phyloP scores from a whole-genome alignment of 192 early-diverging fungal genomes.

The Entophlyctis luteolus region DNA sequence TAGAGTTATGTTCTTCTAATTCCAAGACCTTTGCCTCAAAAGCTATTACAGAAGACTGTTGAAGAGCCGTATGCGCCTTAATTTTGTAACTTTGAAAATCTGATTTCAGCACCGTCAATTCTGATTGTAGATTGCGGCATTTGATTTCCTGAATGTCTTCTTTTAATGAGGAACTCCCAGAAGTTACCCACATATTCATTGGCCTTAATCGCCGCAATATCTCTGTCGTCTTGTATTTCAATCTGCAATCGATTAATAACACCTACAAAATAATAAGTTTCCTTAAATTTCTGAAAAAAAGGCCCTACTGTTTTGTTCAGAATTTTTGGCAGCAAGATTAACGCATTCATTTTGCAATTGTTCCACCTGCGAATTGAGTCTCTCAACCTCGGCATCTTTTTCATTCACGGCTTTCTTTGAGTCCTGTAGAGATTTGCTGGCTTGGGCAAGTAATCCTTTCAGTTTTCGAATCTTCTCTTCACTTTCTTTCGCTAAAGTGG shows the following conservation, averaged over 20 bases:
- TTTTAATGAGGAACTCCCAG: no score
- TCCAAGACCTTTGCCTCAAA: slow-evolving; percentile 18
- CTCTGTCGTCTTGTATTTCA: slow-evolving; percentile 16
- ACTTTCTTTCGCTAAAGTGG: slow-evolving; percentile 3
- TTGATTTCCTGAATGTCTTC: slow-evolving; percentile 11
- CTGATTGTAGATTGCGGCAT: not conserved
- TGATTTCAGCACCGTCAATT: slow-evolving; percentile 7
- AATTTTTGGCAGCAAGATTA: not conserved
- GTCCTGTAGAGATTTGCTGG: slow-evolving; percentile 27
- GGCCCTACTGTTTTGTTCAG: slow-evolving; percentile 5
- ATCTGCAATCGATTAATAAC: not conserved
- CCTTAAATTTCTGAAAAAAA: not conserved
- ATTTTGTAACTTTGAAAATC: slow-evolving; percentile 31
- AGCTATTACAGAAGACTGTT: slow-evolving; percentile 1
- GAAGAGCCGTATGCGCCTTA: slow-evolving; percentile 24
- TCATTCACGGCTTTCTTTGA: slow-evolving; percentile 13
- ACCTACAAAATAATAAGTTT: not conserved
- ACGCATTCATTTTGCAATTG: not conserved
- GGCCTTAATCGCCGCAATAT: slow-evolving; percentile 9
- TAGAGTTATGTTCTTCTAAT: slow-evolving; percentile 18
- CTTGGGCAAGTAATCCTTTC: slow-evolving; percentile 26
- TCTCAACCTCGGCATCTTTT: slow-evolving; percentile 20
- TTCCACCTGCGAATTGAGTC: slow-evolving; percentile 6
- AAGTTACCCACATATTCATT: not conserved
- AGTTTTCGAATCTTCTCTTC: slow-evolving; percentile 25